A percentile compares a stretch with the other conserved stretches of the same genome.
These are phyloP conservation scores for Glycine tomentella DNA, from an alignment of 306 rosid genomes.

Conservation along the genomic window DNA sequence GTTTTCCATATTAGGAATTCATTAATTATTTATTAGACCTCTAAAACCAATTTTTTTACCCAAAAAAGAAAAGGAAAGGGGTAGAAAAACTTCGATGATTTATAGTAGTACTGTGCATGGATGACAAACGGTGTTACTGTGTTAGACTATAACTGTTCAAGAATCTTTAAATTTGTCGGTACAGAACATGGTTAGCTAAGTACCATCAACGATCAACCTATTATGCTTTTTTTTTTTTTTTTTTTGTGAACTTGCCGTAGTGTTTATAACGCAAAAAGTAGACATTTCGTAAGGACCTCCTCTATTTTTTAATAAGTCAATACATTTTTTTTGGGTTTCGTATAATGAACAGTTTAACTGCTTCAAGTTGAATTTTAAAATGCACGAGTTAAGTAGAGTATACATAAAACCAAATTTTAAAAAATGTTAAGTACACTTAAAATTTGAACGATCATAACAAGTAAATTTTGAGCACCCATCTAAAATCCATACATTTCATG, in stretches of 20 bases:
- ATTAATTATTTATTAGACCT: neutral
- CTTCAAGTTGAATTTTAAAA: neutral
- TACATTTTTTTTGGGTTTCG: neutral
- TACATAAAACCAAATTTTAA: too few species aligned
- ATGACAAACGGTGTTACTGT: neutral
- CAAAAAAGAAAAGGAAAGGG: neutral
- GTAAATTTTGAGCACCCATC: neutral
- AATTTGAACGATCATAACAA: neutral
- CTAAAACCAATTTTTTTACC: neutral
- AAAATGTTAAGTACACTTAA: neutral
- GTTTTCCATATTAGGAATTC: neutral
- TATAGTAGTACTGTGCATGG: neutral
- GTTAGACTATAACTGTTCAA: neutral
- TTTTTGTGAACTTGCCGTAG: neutral
- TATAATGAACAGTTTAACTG: neutral
- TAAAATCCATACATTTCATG: neutral
- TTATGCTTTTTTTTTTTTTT: neutral
- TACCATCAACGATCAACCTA: neutral
- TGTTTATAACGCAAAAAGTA: neutral
- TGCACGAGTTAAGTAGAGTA: neutral
- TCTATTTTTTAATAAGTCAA: neutral
- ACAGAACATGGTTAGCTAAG: neutral
- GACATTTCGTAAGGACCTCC: neutral
- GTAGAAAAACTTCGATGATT: neutral
- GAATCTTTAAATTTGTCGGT: slow-evolving; percentile 7